Base-by-base conservation (phyloP, 2,329 filamentous ascomycete genomes). In the Venturia nashicola region DNA sequence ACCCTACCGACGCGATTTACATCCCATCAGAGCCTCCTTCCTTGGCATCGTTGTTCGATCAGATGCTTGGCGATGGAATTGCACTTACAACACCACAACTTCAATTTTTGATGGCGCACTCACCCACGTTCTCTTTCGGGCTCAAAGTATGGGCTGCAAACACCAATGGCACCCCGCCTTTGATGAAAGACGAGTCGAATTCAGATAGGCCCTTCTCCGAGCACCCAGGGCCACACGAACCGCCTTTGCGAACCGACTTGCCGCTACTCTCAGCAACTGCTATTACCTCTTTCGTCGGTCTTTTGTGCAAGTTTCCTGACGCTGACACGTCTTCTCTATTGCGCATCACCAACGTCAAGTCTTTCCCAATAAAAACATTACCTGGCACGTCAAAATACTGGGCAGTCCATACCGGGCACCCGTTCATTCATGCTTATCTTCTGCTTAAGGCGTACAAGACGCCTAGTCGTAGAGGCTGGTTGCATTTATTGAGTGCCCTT, bases 1-100 rank as follows among this genome's bases (percentile, higher is more conserved):
- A 42, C 34, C 54, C 55, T 20, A 34, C 54, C 4, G 62, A 65
- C 18, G n/a, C 62, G 32, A 46, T 61, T 16, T 48, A 57, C 51
- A 60, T 55, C 14, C 36, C 43, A 12, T 60, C 61, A 79, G 83
- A n/a, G 75, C 85, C 54, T 76, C 79, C 88, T 2, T 80, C 77
- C 1, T 74, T 85, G 12, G 73, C 79, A 5, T 77, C 82, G 61
- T 76, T 92, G 4, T 88, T 87, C 65, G 70, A 77, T 12, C 76
- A 79, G 51, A 88, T 91, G 83, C 70, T 75, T 14, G 70, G 70
- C 1, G 75, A 77, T 1, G 78, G 79, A 0, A 70, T 87, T 23
- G 73, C 71, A 7, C 82, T 85, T 0, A 70, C 74, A 4, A 78
- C 77, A 0, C 71, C 75, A 48, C 83, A 81, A 34, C 77, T 90